Evolutionary conservation across 2,329 filamentous ascomycete genomes (phyloP).

Genomic region (Samsoniella hepiali): DNA sequence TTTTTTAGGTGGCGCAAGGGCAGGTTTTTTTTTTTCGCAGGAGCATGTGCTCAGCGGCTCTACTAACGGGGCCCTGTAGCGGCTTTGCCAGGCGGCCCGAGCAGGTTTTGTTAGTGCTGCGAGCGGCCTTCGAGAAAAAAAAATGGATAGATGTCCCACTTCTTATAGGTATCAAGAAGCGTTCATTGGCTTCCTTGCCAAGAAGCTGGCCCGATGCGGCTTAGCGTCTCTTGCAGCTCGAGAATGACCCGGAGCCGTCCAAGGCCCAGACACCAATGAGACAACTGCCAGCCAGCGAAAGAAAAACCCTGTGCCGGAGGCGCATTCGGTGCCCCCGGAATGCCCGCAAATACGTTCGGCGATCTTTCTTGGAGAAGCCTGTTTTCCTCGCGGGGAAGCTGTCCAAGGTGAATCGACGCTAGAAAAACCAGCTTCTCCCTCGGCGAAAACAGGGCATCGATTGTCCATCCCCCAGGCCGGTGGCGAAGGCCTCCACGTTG

Average conservation of each 20-base stretch:
- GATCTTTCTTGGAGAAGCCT: conserved; percentile 6
- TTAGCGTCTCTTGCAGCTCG: conserved; percentile 13
- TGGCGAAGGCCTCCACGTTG: background rate
- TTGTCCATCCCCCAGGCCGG: no score
- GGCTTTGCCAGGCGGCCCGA: conserved; percentile 9
- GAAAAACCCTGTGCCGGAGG: background rate
- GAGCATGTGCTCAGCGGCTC: conserved; percentile 9
- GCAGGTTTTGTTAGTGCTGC: conserved; percentile 1
- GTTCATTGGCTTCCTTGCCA: background rate
- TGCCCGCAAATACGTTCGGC: conserved; percentile 4
- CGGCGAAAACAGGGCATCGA: background rate
- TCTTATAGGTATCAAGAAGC: background rate
- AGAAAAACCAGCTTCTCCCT: background rate
- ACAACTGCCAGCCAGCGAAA: background rate
- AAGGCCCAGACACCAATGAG: background rate
- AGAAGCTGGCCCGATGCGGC: background rate
- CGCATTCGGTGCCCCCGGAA: conserved; percentile 1
- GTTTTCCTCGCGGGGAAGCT: conserved; percentile 4
- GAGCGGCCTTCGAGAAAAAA: background rate
- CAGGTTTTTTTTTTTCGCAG: conserved; percentile 11
- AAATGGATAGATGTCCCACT: background rate
- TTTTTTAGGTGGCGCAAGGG: conserved; percentile 12
- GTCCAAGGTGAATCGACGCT: background rate
- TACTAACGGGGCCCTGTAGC: background rate
- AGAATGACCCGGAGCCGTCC: conserved; percentile 19